Evolutionary conservation across 2,329 filamentous ascomycete genomes (phyloP), one percentile per base, ranked within the genome.

Genomic region (Talaromyces funiculosus): DNA sequence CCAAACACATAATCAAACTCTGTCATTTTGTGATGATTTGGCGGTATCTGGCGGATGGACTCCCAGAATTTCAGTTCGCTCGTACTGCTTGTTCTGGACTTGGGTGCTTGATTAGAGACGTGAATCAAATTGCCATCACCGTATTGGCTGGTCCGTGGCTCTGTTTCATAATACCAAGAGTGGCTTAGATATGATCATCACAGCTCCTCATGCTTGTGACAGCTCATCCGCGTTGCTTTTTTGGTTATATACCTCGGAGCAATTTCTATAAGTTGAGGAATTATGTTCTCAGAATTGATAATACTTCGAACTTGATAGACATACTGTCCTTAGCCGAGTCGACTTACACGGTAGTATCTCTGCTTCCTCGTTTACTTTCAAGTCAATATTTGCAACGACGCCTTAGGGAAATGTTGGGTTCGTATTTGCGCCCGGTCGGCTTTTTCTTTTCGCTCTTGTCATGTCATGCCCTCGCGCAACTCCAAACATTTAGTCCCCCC

Each of bases 401-500:
- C 12, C 2, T 53, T 29, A 22, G 6, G 43, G 20, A 40, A 22
- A 22, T 59, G 38, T 33, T 37, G 6, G n/a, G 2, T 10, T n/a
- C 22, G 9, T 9, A 40, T 31, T 38, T 8, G 4, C 37, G n/a
- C 37, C 16, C 4, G 20, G 7, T 59, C 8, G 18, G 29, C n/a
- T 24, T 42, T n/a, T 49, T 18, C 6, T 29, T 51, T 4, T 31
- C 49, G 16, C 20, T 33, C 9, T 38, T 37, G 18, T 38, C 47
- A 22, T 10, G 26, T 18, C 3, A 24, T 20, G 22, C 37, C 26
- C 29, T 54, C 10, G 57, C 24, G 4, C 57, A 59, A 35, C 69
- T 68, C 26, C 57, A 59, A 35, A 59, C 57, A 22, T 59, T 53
- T 53, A 62, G 59, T 24, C 68, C 68, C 3, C 49, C 60, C 12